Evolutionary conservation across 2,329 filamentous ascomycete genomes (phyloP).

Genomic region (Parascedosporium putredinis): DNA sequence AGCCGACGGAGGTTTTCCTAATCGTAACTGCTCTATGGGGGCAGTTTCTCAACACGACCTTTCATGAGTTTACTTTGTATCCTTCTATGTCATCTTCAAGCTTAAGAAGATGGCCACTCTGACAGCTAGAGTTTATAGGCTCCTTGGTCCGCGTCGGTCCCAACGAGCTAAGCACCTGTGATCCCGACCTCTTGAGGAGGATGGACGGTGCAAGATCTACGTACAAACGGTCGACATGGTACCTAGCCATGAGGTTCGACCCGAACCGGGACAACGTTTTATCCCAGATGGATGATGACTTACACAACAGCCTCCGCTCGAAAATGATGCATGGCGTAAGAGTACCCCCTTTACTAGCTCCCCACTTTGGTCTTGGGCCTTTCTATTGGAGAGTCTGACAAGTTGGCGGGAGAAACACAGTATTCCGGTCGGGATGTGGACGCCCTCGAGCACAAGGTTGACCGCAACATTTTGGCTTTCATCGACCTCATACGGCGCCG

Average conservation of each 20-base stretch:
- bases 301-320: conserved; percentile 29
- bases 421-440: conserved; percentile 43
- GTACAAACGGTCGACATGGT: conserved; percentile 31
- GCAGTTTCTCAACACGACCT: too few species aligned
- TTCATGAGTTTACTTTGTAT: too few species aligned
- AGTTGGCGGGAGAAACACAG: too few species aligned
- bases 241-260: conserved; percentile 39
- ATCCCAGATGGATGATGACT: conserved; percentile 34
- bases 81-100: too few species aligned
- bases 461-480: conserved; percentile 34
- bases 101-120: not conserved
- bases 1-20: not conserved
- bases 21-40: not conserved
- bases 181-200: conserved; percentile 26
- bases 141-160: conserved; percentile 31
- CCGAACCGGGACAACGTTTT: conserved; percentile 42
- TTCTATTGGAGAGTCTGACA: too few species aligned
- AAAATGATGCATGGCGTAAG: conserved; percentile 41
- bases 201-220: conserved; percentile 25
- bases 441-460: conserved; percentile 35
- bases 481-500: conserved; percentile 28
- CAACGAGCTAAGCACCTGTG: conserved; percentile 28
- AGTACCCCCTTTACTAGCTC: too few species aligned
- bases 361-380: not conserved
- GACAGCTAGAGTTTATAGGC: conserved; percentile 13